Percentiles rank a stretch among this genome's conserved stretches.
Conservation (phyloP, 2,329 filamentous ascomycete genomes). For the Pseudogymnoascus sp. region DNA sequence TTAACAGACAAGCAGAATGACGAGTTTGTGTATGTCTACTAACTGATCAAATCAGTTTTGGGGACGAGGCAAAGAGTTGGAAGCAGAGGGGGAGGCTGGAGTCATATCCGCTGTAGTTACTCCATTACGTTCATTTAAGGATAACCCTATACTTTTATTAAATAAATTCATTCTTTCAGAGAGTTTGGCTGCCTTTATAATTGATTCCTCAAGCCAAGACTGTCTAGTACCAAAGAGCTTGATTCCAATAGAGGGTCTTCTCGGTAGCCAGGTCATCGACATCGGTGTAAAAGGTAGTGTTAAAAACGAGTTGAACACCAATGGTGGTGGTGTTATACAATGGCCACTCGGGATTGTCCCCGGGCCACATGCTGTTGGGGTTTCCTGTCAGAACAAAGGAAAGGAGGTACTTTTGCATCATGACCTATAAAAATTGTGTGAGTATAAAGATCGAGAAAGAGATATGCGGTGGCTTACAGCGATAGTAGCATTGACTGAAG, state of each 20-base stretch:
- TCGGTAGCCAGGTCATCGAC: slow-evolving; percentile 28
- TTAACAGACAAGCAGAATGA: slow-evolving; percentile 58
- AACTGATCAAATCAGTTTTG: slow-evolving; percentile 28
- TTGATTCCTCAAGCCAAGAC: background rate
- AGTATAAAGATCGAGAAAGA: background rate
- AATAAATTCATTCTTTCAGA: background rate
- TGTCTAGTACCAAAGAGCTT: slow-evolving; percentile 29
- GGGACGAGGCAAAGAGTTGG: slow-evolving; percentile 10
- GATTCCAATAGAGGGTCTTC: slow-evolving; percentile 28
- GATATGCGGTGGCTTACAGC: slow-evolving; percentile 14
- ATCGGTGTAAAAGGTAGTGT: slow-evolving; percentile 25
- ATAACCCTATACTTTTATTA: background rate
- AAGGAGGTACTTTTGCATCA: slow-evolving; percentile 32
- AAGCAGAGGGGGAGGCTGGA: background rate
- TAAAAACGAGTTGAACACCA: slow-evolving; percentile 26
- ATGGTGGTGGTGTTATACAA: slow-evolving; percentile 22
- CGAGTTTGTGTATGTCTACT: slow-evolving; percentile 58
- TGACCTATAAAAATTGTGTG: slow-evolving; percentile 12
- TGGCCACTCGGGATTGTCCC: slow-evolving; percentile 30
- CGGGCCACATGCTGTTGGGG: slow-evolving; percentile 26
- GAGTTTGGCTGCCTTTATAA: background rate
- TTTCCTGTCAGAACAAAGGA: slow-evolving; percentile 27
- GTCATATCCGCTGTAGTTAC: background rate
- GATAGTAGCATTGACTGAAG: slow-evolving; percentile 21
- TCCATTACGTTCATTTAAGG: background rate